phyloP scores from a whole-genome alignment of 2,329 filamentous ascomycete species.

The Fusarium marasasianum region DNA sequence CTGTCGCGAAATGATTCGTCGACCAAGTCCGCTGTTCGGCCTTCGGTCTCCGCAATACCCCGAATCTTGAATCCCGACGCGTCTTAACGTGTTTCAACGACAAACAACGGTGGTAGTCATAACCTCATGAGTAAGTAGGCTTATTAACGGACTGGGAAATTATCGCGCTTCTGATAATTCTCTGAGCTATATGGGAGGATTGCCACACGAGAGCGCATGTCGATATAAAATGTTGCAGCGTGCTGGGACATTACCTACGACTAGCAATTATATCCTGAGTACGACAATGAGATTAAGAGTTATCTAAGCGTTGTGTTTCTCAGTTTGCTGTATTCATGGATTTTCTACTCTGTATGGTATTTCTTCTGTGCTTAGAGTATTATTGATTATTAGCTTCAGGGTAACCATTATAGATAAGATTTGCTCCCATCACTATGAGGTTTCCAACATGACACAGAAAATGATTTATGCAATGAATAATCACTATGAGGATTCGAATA shows the following conservation, averaged over 20 bases:
- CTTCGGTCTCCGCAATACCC: neutral
- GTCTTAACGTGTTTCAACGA: neutral
- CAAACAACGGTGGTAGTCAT: too few relatives aligned
- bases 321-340: too few relatives aligned
- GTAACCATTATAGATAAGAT: neutral
- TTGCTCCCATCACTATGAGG: accelerated
- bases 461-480: neutral
- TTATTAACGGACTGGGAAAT: too few relatives aligned
- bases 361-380: neutral
- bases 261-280: too few relatives aligned
- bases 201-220: accelerated
- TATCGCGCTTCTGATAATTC: neutral
- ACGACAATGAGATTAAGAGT: accelerated
- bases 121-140: too few relatives aligned
- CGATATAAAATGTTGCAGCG: neutral
- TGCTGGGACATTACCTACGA: accelerated
- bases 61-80: neutral
- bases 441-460: neutral
- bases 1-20: neutral
- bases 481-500: accelerated
- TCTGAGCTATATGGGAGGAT: accelerated
- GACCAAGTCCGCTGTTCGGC: neutral
- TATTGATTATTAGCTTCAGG: neutral
- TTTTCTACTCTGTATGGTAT: neutral
- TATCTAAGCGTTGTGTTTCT: too few relatives aligned